Conservation (phyloP, 495 filamentous ascomycete species). For the Talaromyces proteolyticus region DNA sequence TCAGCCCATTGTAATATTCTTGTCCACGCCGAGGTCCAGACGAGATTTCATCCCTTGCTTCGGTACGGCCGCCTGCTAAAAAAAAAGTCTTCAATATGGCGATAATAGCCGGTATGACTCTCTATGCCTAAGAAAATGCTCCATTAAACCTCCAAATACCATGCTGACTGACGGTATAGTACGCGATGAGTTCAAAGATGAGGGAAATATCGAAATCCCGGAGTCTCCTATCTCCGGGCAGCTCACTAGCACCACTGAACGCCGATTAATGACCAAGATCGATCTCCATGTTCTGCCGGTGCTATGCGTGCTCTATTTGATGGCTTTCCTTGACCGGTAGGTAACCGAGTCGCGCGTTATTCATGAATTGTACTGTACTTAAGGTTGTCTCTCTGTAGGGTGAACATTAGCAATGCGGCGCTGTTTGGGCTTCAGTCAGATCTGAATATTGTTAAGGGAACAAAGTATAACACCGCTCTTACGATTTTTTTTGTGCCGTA, state of each 20-base stretch:
- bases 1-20: no score
- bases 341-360: constrained; percentile 3
- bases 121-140: no score
- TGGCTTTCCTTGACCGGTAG: constrained; percentile 83
- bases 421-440: constrained; percentile 59
- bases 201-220: neutral
- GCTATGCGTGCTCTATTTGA: constrained; percentile 73
- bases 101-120: no score
- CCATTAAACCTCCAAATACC: neutral
- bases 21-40: no score
- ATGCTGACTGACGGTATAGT: neutral
- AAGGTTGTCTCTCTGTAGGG: constrained; percentile 25
- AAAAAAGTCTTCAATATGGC: no score
- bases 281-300: constrained; percentile 78
- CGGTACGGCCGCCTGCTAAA: no score
- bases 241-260: constrained; percentile 56
- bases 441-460: constrained; percentile 45
- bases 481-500: constrained; percentile 94
- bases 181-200: neutral
- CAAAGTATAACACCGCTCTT: constrained; percentile 72
- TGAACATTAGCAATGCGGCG: constrained; percentile 64
- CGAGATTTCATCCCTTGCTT: no score
- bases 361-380: constrained; percentile 2
- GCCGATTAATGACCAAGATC: constrained; percentile 66
- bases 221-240: constrained; percentile 18